Evolutionary conservation across 352 stramenopile genomes (phyloP).

Genomic region (Pythium scleroteichum): DNA sequence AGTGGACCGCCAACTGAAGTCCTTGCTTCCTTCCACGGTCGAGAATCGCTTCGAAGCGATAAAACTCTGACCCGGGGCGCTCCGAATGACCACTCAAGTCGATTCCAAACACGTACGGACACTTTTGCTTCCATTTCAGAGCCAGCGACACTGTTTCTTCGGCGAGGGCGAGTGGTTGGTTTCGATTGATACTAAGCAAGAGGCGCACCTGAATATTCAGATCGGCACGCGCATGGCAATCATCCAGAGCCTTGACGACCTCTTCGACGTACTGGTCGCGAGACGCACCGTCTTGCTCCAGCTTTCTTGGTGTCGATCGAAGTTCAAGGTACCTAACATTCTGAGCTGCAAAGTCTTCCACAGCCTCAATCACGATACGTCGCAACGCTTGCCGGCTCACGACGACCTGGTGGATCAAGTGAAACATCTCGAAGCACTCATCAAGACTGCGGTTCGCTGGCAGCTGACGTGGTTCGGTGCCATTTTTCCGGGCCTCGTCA

Average conservation of each 20-base stretch:
- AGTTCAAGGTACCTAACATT: constrained; percentile 87
- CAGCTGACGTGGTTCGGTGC: constrained; percentile 34
- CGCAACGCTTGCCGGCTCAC: constrained; percentile 61
- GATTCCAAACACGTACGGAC: constrained; percentile 73
- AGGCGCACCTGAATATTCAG: constrained; percentile 75
- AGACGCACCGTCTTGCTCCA: constrained; percentile 54
- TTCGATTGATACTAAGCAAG: constrained; percentile 83
- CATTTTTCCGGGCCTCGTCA: constrained; percentile 38
- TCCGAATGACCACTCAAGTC: constrained; percentile 87
- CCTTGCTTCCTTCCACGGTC: constrained; percentile 62
- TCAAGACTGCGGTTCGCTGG: constrained; percentile 61
- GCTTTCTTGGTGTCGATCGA: constrained; percentile 71
- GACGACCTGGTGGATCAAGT: constrained; percentile 82
- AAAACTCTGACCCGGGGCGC: constrained; percentile 78
- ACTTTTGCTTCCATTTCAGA: constrained; percentile 50
- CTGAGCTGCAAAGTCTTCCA: constrained; percentile 83
- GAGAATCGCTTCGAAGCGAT: constrained; percentile 80
- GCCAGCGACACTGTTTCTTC: constrained; percentile 66
- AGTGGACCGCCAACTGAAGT: constrained; percentile 91
- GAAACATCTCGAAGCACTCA: constrained; percentile 90
- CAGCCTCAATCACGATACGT: constrained; percentile 68
- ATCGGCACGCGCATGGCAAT: constrained; percentile 54
- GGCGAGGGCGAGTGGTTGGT: constrained; percentile 59
- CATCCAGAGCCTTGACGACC: constrained; percentile 63
- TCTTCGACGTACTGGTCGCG: constrained; percentile 71